A percentile compares a stretch with the other conserved stretches of the same genome.
phyloP scores from a whole-genome alignment of 495 filamentous ascomycete genomes.

The Hypoxylon trugodes region DNA sequence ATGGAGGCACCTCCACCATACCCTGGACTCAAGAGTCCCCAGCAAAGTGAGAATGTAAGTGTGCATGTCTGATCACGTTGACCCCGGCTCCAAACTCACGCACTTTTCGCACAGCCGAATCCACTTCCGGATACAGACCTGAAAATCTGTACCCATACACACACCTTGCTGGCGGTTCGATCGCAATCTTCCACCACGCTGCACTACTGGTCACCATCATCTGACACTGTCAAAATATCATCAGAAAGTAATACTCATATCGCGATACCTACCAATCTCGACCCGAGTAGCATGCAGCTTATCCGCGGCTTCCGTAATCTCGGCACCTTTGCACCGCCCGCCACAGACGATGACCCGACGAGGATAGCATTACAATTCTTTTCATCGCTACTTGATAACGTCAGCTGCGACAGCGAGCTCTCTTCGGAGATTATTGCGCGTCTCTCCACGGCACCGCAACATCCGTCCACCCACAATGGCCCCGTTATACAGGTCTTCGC shows the following conservation, averaged over 20 bases:
- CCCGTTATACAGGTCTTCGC: not conserved
- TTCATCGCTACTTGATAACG: not conserved
- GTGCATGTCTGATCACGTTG: not conserved
- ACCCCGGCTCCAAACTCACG: not conserved
- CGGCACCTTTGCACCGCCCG: not conserved
- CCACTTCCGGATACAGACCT: not conserved
- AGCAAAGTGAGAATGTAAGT: not conserved
- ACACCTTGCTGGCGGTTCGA: not conserved
- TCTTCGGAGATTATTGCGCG: not conserved
- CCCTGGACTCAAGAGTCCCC: not conserved
- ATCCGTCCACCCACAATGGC: not conserved
- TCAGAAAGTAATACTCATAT: not conserved
- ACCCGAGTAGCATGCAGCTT: not conserved
- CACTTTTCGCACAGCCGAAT: not conserved
- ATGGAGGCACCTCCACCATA: conserved; percentile 1
- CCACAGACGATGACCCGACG: not conserved
- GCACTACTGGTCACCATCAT: not conserved
- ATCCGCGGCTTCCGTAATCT: not conserved
- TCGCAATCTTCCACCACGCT: not conserved
- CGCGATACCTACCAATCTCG: not conserved
- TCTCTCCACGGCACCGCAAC: not conserved
- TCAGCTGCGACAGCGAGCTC: not conserved
- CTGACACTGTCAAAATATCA: not conserved
- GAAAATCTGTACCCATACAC: not conserved
- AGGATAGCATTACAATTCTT: not conserved